Evolutionary conservation across 2,329 filamentous ascomycete species (phyloP).

Genomic region (Curvularia sp.): DNA sequence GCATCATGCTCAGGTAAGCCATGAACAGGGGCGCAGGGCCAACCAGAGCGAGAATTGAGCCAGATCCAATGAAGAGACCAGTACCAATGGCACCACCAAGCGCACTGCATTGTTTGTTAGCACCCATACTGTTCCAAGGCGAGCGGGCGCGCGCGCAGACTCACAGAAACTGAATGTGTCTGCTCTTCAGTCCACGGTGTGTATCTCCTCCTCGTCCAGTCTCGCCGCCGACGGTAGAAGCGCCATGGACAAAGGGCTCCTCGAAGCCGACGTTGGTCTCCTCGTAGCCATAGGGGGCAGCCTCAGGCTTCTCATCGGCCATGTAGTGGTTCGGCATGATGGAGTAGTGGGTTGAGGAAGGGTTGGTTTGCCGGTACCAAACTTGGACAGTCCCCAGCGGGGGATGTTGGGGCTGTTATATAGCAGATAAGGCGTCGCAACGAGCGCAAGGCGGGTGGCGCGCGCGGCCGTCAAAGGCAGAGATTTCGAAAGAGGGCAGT

Average conservation of each 20-base stretch:
- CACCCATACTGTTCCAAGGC: not conserved
- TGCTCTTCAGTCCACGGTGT: slow-evolving; percentile 48
- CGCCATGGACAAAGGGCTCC: slow-evolving; percentile 38
- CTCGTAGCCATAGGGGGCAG: slow-evolving; percentile 28
- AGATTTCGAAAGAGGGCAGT: slow-evolving; percentile 17
- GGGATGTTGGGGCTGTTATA: slow-evolving; percentile 9
- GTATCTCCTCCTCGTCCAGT: slow-evolving; percentile 44
- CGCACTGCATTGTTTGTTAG: slow-evolving; percentile 60
- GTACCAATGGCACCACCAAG: slow-evolving; percentile 64
- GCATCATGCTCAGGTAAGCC: slow-evolving; percentile 50
- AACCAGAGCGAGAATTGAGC: slow-evolving; percentile 42
- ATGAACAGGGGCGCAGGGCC: slow-evolving; percentile 49
- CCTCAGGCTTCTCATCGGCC: slow-evolving; percentile 34
- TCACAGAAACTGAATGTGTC: slow-evolving; percentile 50
- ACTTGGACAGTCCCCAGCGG: not conserved
- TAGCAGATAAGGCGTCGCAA: slow-evolving; percentile 12
- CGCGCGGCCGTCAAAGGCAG: slow-evolving; percentile 13
- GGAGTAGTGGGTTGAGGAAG: slow-evolving; percentile 2
- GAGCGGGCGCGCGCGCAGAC: not conserved
- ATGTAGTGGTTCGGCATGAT: slow-evolving; percentile 37
- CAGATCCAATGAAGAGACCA: slow-evolving; percentile 48
- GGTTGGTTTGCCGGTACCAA: slow-evolving; percentile 7
- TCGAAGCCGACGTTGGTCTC: slow-evolving; percentile 25
- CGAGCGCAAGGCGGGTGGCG: not conserved
- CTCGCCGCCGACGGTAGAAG: slow-evolving; percentile 39